Evolutionary conservation across 1,284 basidiomycete species (phyloP).

Genomic region (Leccinum subfulvum): DNA sequence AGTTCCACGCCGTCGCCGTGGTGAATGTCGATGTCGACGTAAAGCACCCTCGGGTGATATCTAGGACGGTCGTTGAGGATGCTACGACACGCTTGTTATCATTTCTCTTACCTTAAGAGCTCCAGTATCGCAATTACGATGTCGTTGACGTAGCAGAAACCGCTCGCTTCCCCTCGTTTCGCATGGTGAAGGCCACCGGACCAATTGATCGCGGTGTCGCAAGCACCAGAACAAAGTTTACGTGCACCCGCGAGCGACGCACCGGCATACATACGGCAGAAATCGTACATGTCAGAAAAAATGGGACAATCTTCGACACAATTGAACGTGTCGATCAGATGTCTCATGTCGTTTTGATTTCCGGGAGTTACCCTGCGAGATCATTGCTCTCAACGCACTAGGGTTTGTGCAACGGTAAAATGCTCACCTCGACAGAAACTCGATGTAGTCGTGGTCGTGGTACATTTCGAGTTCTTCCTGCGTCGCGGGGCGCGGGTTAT

Average conservation of each 20-base stretch:
- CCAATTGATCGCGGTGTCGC: slow-evolving; percentile 98
- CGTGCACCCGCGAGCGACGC: slow-evolving; percentile 88
- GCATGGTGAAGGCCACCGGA: slow-evolving; percentile 95
- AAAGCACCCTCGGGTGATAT: slow-evolving; percentile 87
- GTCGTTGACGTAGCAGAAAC: slow-evolving; percentile 96
- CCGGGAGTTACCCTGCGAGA: slow-evolving; percentile 73
- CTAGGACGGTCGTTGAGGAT: slow-evolving; percentile 39
- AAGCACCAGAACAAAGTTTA: slow-evolving; percentile 80
- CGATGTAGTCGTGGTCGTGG: slow-evolving; percentile 93
- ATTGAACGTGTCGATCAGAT: slow-evolving; percentile 80
- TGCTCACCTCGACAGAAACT: slow-evolving; percentile 84
- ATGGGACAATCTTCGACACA: slow-evolving; percentile 94
- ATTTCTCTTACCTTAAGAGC: slow-evolving; percentile 66
- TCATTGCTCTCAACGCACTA: not conserved
- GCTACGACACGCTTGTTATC: not conserved
- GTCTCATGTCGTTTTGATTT: slow-evolving; percentile 71
- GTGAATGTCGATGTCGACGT: slow-evolving; percentile 97
- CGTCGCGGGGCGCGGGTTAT: slow-evolving; percentile 86
- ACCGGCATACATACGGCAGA: slow-evolving; percentile 90
- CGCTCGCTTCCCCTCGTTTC: slow-evolving; percentile 93
- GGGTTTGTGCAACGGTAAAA: not conserved
- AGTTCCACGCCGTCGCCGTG: slow-evolving; percentile 97
- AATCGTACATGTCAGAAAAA: slow-evolving; percentile 90
- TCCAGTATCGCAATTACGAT: slow-evolving; percentile 94
- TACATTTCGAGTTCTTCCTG: slow-evolving; percentile 88